Base-by-base conservation (phyloP, 1,139 yeast species). In the Pichia kudriavzevii region DNA sequence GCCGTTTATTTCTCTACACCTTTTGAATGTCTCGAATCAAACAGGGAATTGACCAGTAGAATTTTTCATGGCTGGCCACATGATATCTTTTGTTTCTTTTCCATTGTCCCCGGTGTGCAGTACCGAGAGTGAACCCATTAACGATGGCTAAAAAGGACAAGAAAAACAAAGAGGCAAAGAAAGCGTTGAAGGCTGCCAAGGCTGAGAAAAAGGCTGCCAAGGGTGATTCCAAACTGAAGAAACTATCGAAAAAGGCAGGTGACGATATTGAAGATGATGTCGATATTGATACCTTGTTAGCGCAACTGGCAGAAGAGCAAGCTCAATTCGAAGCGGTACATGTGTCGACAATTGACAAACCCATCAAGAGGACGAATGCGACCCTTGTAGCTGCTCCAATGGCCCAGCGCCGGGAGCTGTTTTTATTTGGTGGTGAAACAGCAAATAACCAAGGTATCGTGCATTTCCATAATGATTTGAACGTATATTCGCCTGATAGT, bases 381-480 rank as follows among this genome's bases (percentile, higher is more conserved):
- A 64, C 91, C 0, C 62, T 88, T 68, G 77, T 82, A 12, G 72
- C 93, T 0, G 78, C 76, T 45, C 94, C 95, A 2, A 60, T 69
- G 11, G 85, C 80, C 45, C 83, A 84, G 2, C 79, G 79, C 49
- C 66, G 75, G 22, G 98, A 91, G 56, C 61, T 91, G 41, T 55
- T 87, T 17, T 58, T 91, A 39, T 91, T 88, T 63, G 97, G 97
- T 30, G 98, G 98, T 48, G 98, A 91, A 59, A 61, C 67, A 21
- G 60, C 60, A 22, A 72, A 69, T 22, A 71, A 74, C 2, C 58
- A 70, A 15, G 46, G 47, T 40, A 72, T 79, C 1, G 72, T 79
- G 11, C 69, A 64, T 45, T 91, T 91, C 56, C 81, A 77, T 64
- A 91, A 88, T 52, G 97, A 91, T 46, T 63, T 88, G 44, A 76